phyloP scores from a whole-genome alignment of 371 early-diverging fungal genomes.

The Dichotomocladium elegans region DNA sequence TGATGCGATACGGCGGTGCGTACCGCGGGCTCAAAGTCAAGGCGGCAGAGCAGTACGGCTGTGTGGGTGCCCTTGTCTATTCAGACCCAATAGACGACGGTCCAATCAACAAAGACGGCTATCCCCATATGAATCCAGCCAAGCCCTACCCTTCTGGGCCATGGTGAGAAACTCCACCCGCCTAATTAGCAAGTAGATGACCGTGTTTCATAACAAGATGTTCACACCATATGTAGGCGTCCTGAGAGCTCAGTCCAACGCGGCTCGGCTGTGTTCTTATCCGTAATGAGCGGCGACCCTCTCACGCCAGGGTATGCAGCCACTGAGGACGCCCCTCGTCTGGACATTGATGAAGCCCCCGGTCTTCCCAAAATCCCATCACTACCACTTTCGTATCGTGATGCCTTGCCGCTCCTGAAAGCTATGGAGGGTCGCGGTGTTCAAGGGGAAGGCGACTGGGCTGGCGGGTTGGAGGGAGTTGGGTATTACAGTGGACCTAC shows the following conservation, averaged over 20 bases:
- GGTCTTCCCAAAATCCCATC: slow-evolving; percentile 60
- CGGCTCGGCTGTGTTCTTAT: slow-evolving; percentile 52
- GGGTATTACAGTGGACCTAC: slow-evolving; percentile 58
- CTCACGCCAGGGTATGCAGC: slow-evolving; percentile 61
- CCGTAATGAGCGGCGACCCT: slow-evolving; percentile 60
- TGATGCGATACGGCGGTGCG: slow-evolving; percentile 57
- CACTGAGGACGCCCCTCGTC: slow-evolving; percentile 43
- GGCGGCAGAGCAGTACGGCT: slow-evolving; percentile 56
- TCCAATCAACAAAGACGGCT: slow-evolving; percentile 17
- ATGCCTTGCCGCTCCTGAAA: slow-evolving; percentile 56
- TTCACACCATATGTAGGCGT: slow-evolving; percentile 27
- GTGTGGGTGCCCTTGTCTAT: slow-evolving; percentile 52
- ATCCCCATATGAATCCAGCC: slow-evolving; percentile 33
- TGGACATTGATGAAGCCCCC: slow-evolving; percentile 40
- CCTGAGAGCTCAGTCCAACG: slow-evolving; percentile 54
- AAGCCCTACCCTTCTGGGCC: slow-evolving; percentile 64
- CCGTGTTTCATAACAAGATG: too few species aligned
- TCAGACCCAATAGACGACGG: slow-evolving; percentile 25
- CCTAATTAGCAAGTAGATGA: too few species aligned
- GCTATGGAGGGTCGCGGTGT: slow-evolving; percentile 48
- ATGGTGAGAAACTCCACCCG: slow-evolving; percentile 21
- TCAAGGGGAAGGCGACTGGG: slow-evolving; percentile 25
- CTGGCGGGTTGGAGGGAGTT: slow-evolving; percentile 48
- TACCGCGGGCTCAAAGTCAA: slow-evolving; percentile 61
- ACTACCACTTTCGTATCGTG: slow-evolving; percentile 61